Conservation (phyloP, 306 rosid species). For the Spatholobus suberectus region DNA sequence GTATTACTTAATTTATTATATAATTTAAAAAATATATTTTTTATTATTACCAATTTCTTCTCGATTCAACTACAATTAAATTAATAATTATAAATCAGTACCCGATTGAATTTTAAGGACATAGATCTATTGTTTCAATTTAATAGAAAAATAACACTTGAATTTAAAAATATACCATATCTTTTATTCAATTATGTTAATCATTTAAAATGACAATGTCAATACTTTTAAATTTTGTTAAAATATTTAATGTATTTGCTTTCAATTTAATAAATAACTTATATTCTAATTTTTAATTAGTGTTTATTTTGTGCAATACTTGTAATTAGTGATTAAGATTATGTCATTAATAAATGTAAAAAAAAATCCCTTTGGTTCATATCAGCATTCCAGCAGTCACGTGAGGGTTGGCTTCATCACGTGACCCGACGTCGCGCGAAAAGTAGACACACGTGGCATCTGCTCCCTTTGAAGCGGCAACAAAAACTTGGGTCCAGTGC, state of each 20-base stretch:
- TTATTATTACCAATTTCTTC: not conserved
- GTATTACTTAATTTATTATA: too few species aligned
- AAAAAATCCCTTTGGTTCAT: not conserved
- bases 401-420: slow-evolving; percentile 50
- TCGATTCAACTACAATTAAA: not conserved
- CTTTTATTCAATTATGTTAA: too few species aligned
- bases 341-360: not conserved
- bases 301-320: not conserved
- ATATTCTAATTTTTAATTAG: not conserved
- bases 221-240: not conserved
- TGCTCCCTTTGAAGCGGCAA: slow-evolving; percentile 64
- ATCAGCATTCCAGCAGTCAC: not conserved
- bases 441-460: slow-evolving; percentile 64
- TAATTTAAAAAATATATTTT: too few species aligned
- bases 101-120: not conserved
- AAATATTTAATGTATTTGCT: too few species aligned
- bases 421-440: slow-evolving; percentile 33
- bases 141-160: too few species aligned
- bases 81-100: not conserved
- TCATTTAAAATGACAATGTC: not conserved
- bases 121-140: not conserved
- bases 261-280: not conserved
- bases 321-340: not conserved
- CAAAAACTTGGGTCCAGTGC: not conserved
- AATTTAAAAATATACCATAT: too few species aligned